Percentiles rank a stretch among this genome's conserved stretches.
Conservation (phyloP, 2,329 filamentous ascomycete genomes). For the Talaromyces sp. region DNA sequence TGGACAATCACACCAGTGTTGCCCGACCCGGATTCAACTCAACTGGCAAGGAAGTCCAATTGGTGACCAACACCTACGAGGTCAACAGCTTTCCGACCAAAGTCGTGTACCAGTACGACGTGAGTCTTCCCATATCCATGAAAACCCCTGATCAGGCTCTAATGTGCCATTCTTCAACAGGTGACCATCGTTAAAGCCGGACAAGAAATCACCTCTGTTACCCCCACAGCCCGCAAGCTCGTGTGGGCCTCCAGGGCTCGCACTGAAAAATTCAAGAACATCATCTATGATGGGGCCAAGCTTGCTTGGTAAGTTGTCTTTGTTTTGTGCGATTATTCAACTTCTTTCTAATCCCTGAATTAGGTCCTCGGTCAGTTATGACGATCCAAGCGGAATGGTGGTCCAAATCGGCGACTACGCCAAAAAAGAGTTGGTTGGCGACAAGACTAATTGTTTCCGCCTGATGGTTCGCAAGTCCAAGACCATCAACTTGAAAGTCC, state of each 20-base stretch:
- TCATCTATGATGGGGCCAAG: conserved; percentile 77
- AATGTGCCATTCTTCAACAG: conserved; percentile 35
- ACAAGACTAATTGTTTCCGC: conserved; percentile 47
- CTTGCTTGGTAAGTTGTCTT: conserved; percentile 68
- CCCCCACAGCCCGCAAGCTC: conserved; percentile 52
- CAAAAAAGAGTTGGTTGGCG: conserved; percentile 27
- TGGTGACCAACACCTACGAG: conserved; percentile 70
- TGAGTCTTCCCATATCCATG: conserved; percentile 43
- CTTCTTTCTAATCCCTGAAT: conserved; percentile 11
- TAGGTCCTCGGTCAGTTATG: conserved; percentile 33
- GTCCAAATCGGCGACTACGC: conserved; percentile 52
- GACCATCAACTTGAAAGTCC: conserved; percentile 60
- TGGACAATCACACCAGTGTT: conserved; percentile 26
- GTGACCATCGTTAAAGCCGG: conserved; percentile 48
- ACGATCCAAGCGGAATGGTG: conserved; percentile 45
- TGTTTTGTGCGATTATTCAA: conserved; percentile 22
- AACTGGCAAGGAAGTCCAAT: conserved; percentile 48
- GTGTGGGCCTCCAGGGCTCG: conserved; percentile 66
- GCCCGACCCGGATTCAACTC: conserved; percentile 55
- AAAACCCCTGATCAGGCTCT: background rate
- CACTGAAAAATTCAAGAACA: conserved; percentile 53
- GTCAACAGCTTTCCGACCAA: conserved; percentile 56
- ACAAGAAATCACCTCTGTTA: background rate
- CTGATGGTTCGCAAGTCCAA: conserved; percentile 61
- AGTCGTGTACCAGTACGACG: conserved; percentile 78